phyloP scores from a whole-genome alignment of 2,329 filamentous ascomycete species.

The Colletotrichum gigasporum region DNA sequence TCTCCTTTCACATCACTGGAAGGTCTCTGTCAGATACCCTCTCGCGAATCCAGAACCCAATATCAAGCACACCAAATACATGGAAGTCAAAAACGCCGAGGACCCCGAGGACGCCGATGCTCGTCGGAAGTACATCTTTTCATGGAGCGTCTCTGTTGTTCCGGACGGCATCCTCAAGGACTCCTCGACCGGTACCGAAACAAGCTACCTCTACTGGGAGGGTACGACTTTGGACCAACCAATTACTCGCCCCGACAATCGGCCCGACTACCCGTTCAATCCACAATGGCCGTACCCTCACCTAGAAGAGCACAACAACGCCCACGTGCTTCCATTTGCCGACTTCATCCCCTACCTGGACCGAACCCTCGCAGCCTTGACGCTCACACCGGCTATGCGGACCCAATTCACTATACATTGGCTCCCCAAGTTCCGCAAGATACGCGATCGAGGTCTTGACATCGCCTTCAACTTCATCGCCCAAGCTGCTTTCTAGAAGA shows the following conservation, averaged over 20 bases:
- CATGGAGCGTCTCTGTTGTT: not conserved
- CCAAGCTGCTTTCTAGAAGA: slow-evolving; percentile 7
- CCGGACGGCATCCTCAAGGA: not conserved
- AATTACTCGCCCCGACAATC: not conserved
- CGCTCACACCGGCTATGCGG: slow-evolving; percentile 27
- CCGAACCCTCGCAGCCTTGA: not conserved
- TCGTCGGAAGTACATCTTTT: not conserved
- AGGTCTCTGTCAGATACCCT: not conserved
- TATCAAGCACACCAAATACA: too few relatives aligned
- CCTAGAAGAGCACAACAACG: not conserved
- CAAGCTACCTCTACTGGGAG: slow-evolving; percentile 25
- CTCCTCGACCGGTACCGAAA: not conserved
- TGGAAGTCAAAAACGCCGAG: too few relatives aligned
- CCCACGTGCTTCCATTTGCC: not conserved
- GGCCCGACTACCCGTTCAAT: not conserved
- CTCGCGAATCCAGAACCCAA: not conserved
- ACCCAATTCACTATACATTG: slow-evolving; percentile 32
- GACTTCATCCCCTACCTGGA: slow-evolving; percentile 24
- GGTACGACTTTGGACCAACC: not conserved
- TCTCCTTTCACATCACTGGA: not conserved
- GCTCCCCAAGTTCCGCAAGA: slow-evolving; percentile 21
- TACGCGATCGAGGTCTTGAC: not conserved
- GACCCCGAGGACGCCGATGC: too few relatives aligned
- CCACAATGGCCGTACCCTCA: not conserved
- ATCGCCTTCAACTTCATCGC: slow-evolving; percentile 31